A percentile compares a stretch with the other conserved stretches of the same genome.
phyloP scores from a whole-genome alignment of 1,284 basidiomycete genomes.

The Rhodotorula sp. region DNA sequence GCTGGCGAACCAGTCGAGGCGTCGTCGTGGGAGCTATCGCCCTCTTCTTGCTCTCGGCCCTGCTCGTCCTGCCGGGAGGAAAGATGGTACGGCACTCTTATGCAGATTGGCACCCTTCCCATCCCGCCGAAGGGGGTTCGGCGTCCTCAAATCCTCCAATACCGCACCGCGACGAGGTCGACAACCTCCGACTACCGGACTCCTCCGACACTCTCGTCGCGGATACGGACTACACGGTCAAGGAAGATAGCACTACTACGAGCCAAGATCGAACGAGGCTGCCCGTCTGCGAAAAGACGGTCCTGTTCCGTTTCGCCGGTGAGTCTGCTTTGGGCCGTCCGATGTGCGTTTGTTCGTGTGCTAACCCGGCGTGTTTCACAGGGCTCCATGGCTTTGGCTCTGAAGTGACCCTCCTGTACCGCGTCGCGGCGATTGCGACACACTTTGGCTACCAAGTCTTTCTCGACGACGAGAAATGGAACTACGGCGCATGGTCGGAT shows the following conservation, averaged over 20 bases:
- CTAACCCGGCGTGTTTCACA: not conserved
- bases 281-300: conserved; percentile 21
- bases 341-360: too few relatives aligned
- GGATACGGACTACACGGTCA: too few relatives aligned
- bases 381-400: conserved; percentile 42
- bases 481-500: conserved; percentile 40
- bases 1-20: too few relatives aligned
- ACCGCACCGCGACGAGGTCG: not conserved
- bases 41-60: too few relatives aligned
- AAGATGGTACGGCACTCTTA: too few relatives aligned
- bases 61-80: too few relatives aligned
- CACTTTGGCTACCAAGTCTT: conserved; percentile 38
- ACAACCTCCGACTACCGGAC: too few relatives aligned
- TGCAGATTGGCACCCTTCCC: too few relatives aligned
- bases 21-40: too few relatives aligned
- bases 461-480: conserved; percentile 38
- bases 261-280: not conserved
- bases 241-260: too few relatives aligned
- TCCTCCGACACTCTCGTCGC: not conserved
- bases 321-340: not conserved
- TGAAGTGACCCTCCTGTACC: conserved; percentile 39
- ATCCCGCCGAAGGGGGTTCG: too few relatives aligned
- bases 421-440: conserved; percentile 36
- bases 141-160: not conserved
- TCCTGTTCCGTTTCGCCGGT: conserved; percentile 34